Evolutionary conservation across 352 stramenopile species (phyloP), one percentile per base, ranked within the genome.

Genomic region (Pythium aquatile): DNA sequence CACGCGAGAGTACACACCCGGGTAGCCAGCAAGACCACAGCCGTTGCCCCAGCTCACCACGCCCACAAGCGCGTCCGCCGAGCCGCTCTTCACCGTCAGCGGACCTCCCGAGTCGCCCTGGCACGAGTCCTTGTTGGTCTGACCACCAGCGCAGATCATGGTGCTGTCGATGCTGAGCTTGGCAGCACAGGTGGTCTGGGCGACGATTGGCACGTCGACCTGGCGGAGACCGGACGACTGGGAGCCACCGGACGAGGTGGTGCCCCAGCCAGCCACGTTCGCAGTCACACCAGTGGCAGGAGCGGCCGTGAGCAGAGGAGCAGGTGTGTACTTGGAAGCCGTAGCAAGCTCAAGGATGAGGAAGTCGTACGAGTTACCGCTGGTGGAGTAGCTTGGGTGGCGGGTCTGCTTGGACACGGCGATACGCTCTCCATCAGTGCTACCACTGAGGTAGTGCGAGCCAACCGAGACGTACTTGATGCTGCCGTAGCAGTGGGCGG

Each of bases 21-120:
- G 81, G 24, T 84, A 65, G n/a, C 73, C 74, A 20, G 65, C 70
- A 13, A 71, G 65, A 1, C 76, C 79, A 42, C 82, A 91, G n/a
- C 76, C 79, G 24, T 80, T 62, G 16, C 78, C 79, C 79, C 79
- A 90, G 61, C 79, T 88, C 14, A 85, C 79, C n/a, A 90, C 69
- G 2, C 77, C 81, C 26, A 90, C 56, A 9, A 85, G 61, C 2
- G 74, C 58, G n/a, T 85, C 77, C 5, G 66, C 61, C 29, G 42
- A 59, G 30, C 64, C 47, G 0, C 56, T 66, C 55, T 80, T 67
- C 13, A 77, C 61, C 28, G 77, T 81, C 11, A 81, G 67, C 9
- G 81, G 79, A 17, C 79, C 76, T 3, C 81, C 81, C 7, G 74
- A 86, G 77, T 88, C 79, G 30, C 76, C 78, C 63, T 88, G 70